These are phyloP conservation scores for Aspergillus sparsus DNA, from an alignment of 495 filamentous ascomycete genomes.

Conservation along the genomic window DNA sequence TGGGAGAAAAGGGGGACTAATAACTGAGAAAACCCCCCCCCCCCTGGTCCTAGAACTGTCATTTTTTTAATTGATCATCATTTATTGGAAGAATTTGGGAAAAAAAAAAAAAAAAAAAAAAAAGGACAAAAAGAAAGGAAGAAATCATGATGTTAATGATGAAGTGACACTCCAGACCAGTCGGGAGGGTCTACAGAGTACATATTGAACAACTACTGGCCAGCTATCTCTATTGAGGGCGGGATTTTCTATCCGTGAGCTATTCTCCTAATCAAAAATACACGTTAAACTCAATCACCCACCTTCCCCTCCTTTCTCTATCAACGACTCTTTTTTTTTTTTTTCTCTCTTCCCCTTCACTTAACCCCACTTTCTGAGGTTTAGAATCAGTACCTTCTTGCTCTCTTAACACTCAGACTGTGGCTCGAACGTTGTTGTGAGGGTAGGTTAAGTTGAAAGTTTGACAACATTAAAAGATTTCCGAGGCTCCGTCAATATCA, in stretches of 20 bases:
- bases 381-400: neutral
- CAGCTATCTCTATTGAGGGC: constrained; percentile 10
- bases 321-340: neutral
- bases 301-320: neutral
- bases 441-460: too few species aligned
- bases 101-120: too few species aligned
- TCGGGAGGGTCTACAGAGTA: neutral
- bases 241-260: constrained; percentile 2
- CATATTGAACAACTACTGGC: neutral
- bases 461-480: too few species aligned
- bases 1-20: neutral
- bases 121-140: too few species aligned
- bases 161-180: neutral
- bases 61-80: neutral
- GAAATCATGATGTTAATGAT: too few species aligned
- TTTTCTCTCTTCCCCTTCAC: neutral
- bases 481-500: too few species aligned
- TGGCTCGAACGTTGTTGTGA: too few species aligned
- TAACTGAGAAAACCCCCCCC: neutral
- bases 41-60: neutral
- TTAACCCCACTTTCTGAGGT: neutral
- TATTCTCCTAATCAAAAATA: neutral
- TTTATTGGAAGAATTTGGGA: too few species aligned
- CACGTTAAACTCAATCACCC: neutral
- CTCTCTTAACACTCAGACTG: too few species aligned